These are phyloP conservation scores for Claviceps humidiphila DNA, from an alignment of 2,329 filamentous ascomycete genomes.

Conservation along the genomic window DNA sequence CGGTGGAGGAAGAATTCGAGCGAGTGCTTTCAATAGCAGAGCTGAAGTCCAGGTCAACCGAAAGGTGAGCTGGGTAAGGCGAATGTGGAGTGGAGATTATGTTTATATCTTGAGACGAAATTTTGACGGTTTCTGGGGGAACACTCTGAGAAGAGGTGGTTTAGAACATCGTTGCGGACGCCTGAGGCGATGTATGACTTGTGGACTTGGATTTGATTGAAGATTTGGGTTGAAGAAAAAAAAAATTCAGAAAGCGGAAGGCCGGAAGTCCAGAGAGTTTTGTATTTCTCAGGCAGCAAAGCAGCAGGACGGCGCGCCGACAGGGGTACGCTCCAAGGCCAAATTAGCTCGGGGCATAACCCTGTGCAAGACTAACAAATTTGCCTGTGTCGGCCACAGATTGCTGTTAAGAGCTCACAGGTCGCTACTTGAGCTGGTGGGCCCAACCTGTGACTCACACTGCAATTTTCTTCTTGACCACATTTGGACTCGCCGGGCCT, in stretches of 20 bases:
- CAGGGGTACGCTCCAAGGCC: conserved; percentile 10
- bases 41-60: conserved; percentile 57
- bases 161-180: conserved; percentile 47
- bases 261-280: conserved; percentile 19
- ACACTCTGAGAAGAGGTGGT: conserved; percentile 26
- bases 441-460: conserved; percentile 23
- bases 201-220: conserved; percentile 17
- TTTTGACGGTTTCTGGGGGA: conserved; percentile 33
- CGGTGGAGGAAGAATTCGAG: conserved; percentile 41
- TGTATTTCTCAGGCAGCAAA: conserved; percentile 36
- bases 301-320: conserved; percentile 6
- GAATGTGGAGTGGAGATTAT: conserved; percentile 32
- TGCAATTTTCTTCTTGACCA: conserved; percentile 14
- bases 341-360: not conserved
- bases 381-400: not conserved
- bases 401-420: conserved; percentile 1
- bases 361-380: conserved; percentile 2
- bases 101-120: conserved; percentile 33
- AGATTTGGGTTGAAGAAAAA: conserved; percentile 20
- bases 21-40: conserved; percentile 43
- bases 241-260: conserved; percentile 9
- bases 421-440: conserved; percentile 10
- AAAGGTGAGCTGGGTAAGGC: conserved; percentile 35
- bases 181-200: conserved; percentile 21
- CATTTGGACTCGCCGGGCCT: conserved; percentile 15